Base-by-base conservation (phyloP, 371 early-diverging fungal species). In the Funneliformis caledonium region DNA sequence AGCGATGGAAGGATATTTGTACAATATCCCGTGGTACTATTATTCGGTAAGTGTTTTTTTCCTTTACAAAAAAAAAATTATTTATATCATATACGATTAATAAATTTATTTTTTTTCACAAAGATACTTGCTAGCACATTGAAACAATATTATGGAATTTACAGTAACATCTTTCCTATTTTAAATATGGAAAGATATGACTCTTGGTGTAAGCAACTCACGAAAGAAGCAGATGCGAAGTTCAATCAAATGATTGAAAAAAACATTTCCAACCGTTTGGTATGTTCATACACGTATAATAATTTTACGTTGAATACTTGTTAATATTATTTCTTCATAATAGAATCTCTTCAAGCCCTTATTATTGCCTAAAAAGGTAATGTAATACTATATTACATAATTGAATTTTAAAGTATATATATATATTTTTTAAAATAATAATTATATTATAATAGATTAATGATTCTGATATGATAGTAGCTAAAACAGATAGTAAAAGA, bases 11-110 rank as follows among this genome's bases (percentile, higher is more conserved):
- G 26, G 11, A 42, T 72, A 72, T 50, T 33, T 33, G 12, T 5
- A 72, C 22, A 72, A 50, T 72, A 42, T 72, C 6, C 72, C 72
- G 19, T 72, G 72, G 72, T 72, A 72, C 16, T 72, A 72, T 72
- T 50, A 42, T 26, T 50, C 47, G 72, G 72, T 72, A 72, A 52
- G 5, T 14, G 9, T 19, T n/a, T 9, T 69, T 19, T 43, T 45
- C n/a, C 12, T n/a, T 43, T 10, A n/a, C 6, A 10, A 10, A 69
- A 43, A 12, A 16, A 9, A 45, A 14, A 4, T 16, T 68, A 16
- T 69, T 3, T 45, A 42, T 4, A 1, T 47, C 9, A 6, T 14
- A n/a, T 33, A 43, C 45, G 1, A 45, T 69, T 47, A 14, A n/a
- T 19, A 45, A 2, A 3, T 69, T 69, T 0, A 10, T 47, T 19